Evolutionary conservation across 768 basidiomycete species (phyloP), one percentile per base, ranked within the genome.

Genomic region (Suillus brevipes): DNA sequence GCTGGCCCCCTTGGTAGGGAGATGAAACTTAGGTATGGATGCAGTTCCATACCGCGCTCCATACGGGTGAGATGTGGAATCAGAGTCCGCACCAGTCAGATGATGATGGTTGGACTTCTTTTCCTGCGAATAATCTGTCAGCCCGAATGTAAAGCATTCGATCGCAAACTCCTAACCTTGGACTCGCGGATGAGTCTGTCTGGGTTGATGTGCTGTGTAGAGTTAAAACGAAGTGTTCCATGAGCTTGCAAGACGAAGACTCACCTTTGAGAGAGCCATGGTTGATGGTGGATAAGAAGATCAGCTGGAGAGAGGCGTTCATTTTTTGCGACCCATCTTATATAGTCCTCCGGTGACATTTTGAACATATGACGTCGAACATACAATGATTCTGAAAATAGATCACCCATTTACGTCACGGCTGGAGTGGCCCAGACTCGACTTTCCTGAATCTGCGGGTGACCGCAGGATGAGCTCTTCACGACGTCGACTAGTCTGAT

Each of bases 11-110:
- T 84, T 87, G 45, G 80, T 78, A 0, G 90, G 84, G 10, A 93
- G 71, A 63, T 80, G 80, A 75, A 83, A 92, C 73, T 91, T 93
- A 18, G 91, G 90, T 61, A 92, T 77, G 23, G 88, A 81, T n/a
- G 71, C 73, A n/a, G 88, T 88, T 18, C 83, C 84, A 72, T 91
- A 91, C 52, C 88, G 85, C 23, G 83, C 84, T 28, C 85, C 87
- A 66, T 89, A 90, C 0, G 84, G 74, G 64, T 84, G 83, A 0
- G 71, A 64, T 12, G 82, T 52, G 1, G 75, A 65, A 43, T 78
- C 71, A 8, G 79, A 69, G 3, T 78, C 62, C 3, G 73, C 73
- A 16, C 75, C 71, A 50, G 78, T 80, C n/a, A 83, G 70, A 47
- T 70, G 65, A 63, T 74, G 78, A 56, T 77, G 77, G 50, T 77